Percentiles rank a stretch among this genome's conserved stretches.
Conservation (phyloP, 2,329 filamentous ascomycete genomes). For the Fusarium concolor region DNA sequence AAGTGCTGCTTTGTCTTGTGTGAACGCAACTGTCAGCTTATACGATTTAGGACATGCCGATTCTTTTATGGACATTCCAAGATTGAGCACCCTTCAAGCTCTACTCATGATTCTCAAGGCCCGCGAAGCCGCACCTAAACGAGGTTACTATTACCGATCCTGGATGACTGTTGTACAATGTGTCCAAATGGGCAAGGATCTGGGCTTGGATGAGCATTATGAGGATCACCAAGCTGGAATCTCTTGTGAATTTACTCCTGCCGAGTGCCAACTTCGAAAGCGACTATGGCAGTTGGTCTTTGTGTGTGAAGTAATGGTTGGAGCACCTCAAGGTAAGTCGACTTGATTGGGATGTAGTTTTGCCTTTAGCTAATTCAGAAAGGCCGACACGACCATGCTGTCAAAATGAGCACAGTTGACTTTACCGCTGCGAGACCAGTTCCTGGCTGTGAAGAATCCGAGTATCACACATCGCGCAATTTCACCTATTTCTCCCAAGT, state of each 20-base stretch:
- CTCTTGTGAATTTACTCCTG: slow-evolving; percentile 73
- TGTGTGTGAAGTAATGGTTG: slow-evolving; percentile 90
- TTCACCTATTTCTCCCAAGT: slow-evolving; percentile 84
- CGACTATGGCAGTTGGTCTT: slow-evolving; percentile 92
- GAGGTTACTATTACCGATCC: slow-evolving; percentile 95
- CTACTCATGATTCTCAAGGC: slow-evolving; percentile 90
- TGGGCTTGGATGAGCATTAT: slow-evolving; percentile 88
- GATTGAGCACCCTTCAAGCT: slow-evolving; percentile 91
- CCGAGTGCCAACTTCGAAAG: slow-evolving; percentile 86
- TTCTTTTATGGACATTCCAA: slow-evolving; percentile 91
- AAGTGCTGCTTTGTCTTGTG: slow-evolving; percentile 43
- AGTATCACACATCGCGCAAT: slow-evolving; percentile 83
- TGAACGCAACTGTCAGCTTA: slow-evolving; percentile 5
- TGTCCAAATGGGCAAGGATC: slow-evolving; percentile 91
- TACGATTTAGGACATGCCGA: slow-evolving; percentile 79
- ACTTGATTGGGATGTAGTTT: background rate
- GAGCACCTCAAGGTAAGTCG: slow-evolving; percentile 80
- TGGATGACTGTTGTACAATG: slow-evolving; percentile 97
- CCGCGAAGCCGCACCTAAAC: slow-evolving; percentile 88
- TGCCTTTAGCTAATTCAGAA: slow-evolving; percentile 23
- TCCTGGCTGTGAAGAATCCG: slow-evolving; percentile 76
- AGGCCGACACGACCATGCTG: slow-evolving; percentile 83
- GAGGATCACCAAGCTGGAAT: slow-evolving; percentile 79
- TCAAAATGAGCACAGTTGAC: slow-evolving; percentile 81
- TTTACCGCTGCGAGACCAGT: slow-evolving; percentile 73